Conservation (phyloP, 768 basidiomycete species). For the Auricularia cornea region DNA sequence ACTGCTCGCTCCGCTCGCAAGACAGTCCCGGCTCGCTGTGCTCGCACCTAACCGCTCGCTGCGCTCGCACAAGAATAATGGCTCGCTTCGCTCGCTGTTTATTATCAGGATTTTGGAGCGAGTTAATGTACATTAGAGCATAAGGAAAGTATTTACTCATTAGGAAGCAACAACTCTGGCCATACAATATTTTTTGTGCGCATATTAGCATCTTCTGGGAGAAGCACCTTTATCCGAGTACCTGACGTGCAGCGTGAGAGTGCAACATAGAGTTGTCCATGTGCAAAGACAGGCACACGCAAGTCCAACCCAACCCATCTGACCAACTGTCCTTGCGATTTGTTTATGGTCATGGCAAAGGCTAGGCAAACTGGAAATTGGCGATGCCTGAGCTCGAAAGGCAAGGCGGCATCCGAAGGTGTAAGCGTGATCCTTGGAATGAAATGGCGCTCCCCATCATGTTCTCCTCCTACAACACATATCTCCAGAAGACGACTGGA, state of each 20-base stretch:
- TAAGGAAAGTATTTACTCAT: too few species aligned
- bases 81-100: too few species aligned
- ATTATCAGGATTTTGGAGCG: too few species aligned
- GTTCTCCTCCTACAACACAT: slow-evolving; percentile 27
- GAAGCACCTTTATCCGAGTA: slow-evolving; percentile 20
- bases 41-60: too few species aligned
- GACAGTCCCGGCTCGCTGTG: too few species aligned
- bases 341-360: slow-evolving; percentile 44
- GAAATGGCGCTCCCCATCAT: slow-evolving; percentile 27
- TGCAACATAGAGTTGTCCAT: slow-evolving; percentile 40
- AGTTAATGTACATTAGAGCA: too few species aligned
- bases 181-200: slow-evolving; percentile 25
- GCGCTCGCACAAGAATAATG: too few species aligned
- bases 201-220: slow-evolving; percentile 10
- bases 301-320: slow-evolving; percentile 35
- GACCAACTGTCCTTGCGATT: slow-evolving; percentile 41
- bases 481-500: slow-evolving; percentile 27
- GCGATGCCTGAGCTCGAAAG: slow-evolving; percentile 20
- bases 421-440: slow-evolving; percentile 32
- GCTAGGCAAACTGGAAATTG: slow-evolving; percentile 39
- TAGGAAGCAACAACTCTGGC: slow-evolving; percentile 17
- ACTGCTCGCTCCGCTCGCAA: too few species aligned
- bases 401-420: slow-evolving; percentile 18
- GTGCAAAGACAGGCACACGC: slow-evolving; percentile 27
- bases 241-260: slow-evolving; percentile 29